Percentiles rank a stretch among this genome's conserved stretches.
phyloP scores from a whole-genome alignment of 2,329 filamentous ascomycete species.

The Hyphodiscus sp. region DNA sequence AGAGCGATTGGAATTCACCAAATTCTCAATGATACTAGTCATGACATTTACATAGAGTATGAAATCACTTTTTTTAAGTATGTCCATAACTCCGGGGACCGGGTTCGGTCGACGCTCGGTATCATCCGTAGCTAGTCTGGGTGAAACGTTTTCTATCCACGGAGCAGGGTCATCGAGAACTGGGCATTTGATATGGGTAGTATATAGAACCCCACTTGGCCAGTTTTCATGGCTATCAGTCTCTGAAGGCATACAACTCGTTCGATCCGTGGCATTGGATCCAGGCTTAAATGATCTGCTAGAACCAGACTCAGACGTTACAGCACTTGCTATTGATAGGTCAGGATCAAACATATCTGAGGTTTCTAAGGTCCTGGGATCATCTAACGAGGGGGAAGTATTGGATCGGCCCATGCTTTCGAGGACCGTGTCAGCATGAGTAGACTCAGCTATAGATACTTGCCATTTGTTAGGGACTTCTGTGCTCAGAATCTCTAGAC shows the following conservation, averaged over 20 bases:
- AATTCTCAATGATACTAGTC: conserved; percentile 9
- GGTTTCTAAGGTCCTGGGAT: neutral
- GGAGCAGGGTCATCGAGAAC: conserved; percentile 8
- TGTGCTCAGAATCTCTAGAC: neutral
- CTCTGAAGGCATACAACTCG: neutral
- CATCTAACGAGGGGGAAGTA: too few species aligned
- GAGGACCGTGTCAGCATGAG: neutral
- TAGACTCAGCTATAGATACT: neutral
- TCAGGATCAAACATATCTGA: neutral
- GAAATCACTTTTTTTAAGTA: neutral
- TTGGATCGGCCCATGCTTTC: neutral
- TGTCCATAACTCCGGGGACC: conserved; percentile 6
- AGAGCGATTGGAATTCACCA: conserved; percentile 3
- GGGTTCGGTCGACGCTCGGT: conserved; percentile 2
- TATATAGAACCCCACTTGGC: neutral
- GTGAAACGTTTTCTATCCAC: conserved; percentile 6
- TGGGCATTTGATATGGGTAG: conserved; percentile 1
- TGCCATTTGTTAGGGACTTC: neutral
- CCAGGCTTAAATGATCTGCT: neutral
- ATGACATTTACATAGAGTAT: conserved; percentile 9
- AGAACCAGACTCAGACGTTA: neutral
- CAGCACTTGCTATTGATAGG: neutral
- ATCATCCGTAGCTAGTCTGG: conserved; percentile 4
- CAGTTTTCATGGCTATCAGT: neutral
- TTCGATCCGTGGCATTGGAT: neutral